These are phyloP conservation scores for Przewalskia tangutica DNA, from an alignment of 257 asterid genomes.

Conservation along the genomic window DNA sequence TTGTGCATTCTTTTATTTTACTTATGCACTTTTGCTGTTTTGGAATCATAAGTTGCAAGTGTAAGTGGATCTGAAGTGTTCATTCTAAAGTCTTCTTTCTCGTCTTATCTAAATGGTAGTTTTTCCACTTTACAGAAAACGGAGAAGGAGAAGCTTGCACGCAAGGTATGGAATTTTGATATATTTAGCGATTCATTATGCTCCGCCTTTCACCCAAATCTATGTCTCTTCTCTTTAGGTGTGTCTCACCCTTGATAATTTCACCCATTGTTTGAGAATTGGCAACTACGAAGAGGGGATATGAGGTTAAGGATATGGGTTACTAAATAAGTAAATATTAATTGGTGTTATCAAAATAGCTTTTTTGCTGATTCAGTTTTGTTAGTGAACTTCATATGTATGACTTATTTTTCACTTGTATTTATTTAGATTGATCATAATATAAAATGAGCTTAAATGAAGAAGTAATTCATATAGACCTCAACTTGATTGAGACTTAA, in stretches of 20 bases:
- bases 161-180: conserved; percentile 39
- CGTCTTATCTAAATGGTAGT: conserved; percentile 7
- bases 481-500: too few species aligned
- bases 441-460: too few species aligned
- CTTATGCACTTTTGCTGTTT: background rate
- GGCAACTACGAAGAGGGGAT: background rate
- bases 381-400: too few species aligned
- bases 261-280: background rate
- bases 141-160: conserved; percentile 84
- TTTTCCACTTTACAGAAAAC: conserved; percentile 40
- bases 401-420: too few species aligned
- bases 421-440: too few species aligned
- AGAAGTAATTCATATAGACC: too few species aligned
- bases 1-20: background rate
- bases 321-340: background rate
- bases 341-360: background rate
- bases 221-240: background rate
- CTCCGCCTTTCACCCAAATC: background rate
- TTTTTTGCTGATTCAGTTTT: background rate
- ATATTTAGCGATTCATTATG: background rate
- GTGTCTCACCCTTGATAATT: background rate
- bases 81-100: background rate
- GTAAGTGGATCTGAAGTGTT: background rate
- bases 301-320: background rate
- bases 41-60: background rate